Percentiles rank a stretch among this genome's conserved stretches.
phyloP scores from a whole-genome alignment of 306 rosid genomes.

The Cotoneaster glaucophyllus region DNA sequence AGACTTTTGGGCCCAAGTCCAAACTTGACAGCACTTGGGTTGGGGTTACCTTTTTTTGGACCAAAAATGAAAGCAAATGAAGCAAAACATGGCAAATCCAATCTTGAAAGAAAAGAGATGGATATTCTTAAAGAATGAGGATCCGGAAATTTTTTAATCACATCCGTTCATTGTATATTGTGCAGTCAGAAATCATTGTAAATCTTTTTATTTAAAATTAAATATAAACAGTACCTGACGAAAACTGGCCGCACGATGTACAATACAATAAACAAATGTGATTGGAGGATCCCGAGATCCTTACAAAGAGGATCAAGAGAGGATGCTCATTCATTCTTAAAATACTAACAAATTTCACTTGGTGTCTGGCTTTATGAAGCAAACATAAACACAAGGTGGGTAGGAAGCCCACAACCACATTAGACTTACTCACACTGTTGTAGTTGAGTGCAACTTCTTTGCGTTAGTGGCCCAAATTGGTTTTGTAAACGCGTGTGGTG shows the following conservation, averaged over 20 bases:
- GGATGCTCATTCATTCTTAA: no score
- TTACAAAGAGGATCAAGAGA: no score
- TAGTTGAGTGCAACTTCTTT: no score
- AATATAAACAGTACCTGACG: no score
- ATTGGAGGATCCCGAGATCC: accelerated
- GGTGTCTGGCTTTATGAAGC: not conserved
- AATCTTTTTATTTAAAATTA: no score
- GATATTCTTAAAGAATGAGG: not conserved
- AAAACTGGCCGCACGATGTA: accelerated
- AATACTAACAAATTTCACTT: no score
- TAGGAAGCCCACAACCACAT: not conserved
- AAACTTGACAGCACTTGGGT: not conserved
- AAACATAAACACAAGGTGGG: not conserved
- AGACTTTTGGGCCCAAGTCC: not conserved
- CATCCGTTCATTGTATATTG: accelerated
- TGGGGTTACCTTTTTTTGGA: not conserved
- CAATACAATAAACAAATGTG: no score
- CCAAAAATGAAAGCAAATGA: not conserved
- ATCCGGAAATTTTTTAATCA: accelerated
- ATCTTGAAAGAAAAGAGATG: not conserved
- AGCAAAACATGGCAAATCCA: not conserved
- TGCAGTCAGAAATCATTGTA: accelerated
- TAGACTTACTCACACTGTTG: not conserved
- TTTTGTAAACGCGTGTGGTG: constrained; percentile 11
- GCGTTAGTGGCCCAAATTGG: not conserved